Evolutionary conservation across 176 grass and related monocot genomes (phyloP).

Genomic region (Triticum dicoccoides): DNA sequence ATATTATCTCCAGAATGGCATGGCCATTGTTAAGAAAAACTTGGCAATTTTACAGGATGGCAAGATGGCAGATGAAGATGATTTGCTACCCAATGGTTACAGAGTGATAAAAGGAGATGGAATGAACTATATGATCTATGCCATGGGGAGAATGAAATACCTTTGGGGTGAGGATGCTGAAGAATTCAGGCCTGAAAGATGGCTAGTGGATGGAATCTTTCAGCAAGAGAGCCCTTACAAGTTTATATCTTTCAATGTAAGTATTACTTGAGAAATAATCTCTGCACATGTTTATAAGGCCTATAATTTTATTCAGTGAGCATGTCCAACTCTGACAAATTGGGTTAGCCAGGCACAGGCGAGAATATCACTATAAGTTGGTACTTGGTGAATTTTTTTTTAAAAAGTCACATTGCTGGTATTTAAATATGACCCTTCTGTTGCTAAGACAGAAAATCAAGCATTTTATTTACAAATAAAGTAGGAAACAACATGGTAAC

Average conservation of each 20-base stretch:
- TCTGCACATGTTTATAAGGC: neutral
- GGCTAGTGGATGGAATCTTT: slow-evolving; percentile 57
- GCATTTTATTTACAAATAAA: neutral
- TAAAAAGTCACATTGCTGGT: neutral
- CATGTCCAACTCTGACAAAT: neutral
- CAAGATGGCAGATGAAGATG: slow-evolving; percentile 58
- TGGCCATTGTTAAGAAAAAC: neutral
- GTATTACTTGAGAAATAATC: neutral
- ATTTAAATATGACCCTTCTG: neutral
- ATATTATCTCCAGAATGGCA: neutral
- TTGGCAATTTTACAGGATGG: slow-evolving; percentile 35
- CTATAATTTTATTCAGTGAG: neutral
- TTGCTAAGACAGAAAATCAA: slow-evolving; percentile 13
- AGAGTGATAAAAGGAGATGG: slow-evolving; percentile 43
- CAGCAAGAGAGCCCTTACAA: slow-evolving; percentile 60
- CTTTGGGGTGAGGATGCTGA: slow-evolving; percentile 63
- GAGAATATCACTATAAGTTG: neutral
- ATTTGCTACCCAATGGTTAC: slow-evolving; percentile 48
- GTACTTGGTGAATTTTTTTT: neutral
- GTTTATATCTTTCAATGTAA: slow-evolving; percentile 61
- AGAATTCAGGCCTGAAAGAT: slow-evolving; percentile 58
- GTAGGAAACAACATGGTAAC: neutral
- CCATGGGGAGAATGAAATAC: slow-evolving; percentile 68
- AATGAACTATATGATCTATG: slow-evolving; percentile 52
- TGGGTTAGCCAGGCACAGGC: neutral